These are phyloP conservation scores for Myrica gale DNA, from an alignment of 306 rosid species.

Conservation along the genomic window DNA sequence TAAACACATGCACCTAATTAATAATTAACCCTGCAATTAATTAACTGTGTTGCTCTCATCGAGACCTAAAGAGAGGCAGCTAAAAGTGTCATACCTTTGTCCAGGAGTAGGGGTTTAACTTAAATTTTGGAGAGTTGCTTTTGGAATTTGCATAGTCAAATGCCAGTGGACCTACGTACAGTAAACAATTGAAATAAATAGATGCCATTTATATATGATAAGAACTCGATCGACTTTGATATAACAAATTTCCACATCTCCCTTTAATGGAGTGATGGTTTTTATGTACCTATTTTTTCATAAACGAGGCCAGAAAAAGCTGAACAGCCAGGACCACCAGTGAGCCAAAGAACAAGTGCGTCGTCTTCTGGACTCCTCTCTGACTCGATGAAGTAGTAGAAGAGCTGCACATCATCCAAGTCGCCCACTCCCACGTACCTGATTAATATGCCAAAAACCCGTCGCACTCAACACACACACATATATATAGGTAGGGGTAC, in stretches of 20 bases:
- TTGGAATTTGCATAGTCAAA: slow-evolving; percentile 21
- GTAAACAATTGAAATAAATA: too few relatives aligned
- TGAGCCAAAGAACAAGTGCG: slow-evolving; percentile 34
- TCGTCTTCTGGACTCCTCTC: slow-evolving; percentile 27
- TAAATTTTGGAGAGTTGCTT: slow-evolving; percentile 35
- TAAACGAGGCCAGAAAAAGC: slow-evolving; percentile 28
- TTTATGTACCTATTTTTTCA: slow-evolving; percentile 25
- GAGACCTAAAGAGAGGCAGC: too few relatives aligned
- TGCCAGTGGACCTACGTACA: slow-evolving; percentile 40
- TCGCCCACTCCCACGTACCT: slow-evolving; percentile 43
- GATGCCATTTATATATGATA: too few relatives aligned
- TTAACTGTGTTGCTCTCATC: too few relatives aligned
- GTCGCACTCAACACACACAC: too few relatives aligned
- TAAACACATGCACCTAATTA: too few relatives aligned
- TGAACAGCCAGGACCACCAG: slow-evolving; percentile 42
- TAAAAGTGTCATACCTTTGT: slow-evolving; percentile 25
- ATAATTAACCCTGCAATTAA: too few relatives aligned
- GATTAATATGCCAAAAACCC: too few relatives aligned
- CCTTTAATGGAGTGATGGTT: too few relatives aligned
- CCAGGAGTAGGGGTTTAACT: slow-evolving; percentile 45
- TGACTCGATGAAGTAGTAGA: slow-evolving; percentile 38
- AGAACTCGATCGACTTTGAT: too few relatives aligned
- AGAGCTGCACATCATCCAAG: slow-evolving; percentile 30
- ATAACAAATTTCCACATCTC: too few relatives aligned
- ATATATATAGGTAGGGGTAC: too few relatives aligned